phyloP scores from a whole-genome alignment of 495 filamentous ascomycete genomes.

The Aspergillus incahuasiensis region DNA sequence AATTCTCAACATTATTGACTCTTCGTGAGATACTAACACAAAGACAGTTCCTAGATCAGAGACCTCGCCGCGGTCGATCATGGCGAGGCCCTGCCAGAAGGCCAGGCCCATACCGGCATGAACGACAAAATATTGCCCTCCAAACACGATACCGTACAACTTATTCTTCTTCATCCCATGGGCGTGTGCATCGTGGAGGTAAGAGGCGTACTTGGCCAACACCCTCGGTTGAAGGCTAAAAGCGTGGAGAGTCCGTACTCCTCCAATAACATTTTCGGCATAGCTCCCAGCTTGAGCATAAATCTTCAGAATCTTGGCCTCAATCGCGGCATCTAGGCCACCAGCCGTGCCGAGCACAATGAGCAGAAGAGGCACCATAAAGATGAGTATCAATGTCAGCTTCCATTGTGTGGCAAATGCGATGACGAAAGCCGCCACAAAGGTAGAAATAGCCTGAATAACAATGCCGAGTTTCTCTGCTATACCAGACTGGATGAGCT shows the following conservation, averaged over 20 bases:
- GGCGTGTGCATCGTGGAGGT: slow-evolving; percentile 21
- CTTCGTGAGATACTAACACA: slow-evolving; percentile 23
- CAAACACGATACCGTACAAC: slow-evolving; percentile 37
- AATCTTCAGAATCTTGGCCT: slow-evolving; percentile 15
- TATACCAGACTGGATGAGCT: slow-evolving; percentile 36
- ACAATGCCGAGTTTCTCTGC: slow-evolving; percentile 42
- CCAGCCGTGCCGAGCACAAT: slow-evolving; percentile 7
- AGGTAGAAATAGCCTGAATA: slow-evolving; percentile 38
- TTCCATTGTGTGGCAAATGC: slow-evolving; percentile 42
- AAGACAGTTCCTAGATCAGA: slow-evolving; percentile 37
- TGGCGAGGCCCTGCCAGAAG: slow-evolving; percentile 45
- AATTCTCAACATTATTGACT: no score
- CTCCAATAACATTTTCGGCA: slow-evolving; percentile 40
- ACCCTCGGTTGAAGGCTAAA: slow-evolving; percentile 39
- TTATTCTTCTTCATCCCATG: slow-evolving; percentile 25
- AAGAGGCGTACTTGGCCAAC: slow-evolving; percentile 25
- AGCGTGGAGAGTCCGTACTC: slow-evolving; percentile 46
- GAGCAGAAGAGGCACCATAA: slow-evolving; percentile 25
- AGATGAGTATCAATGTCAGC: slow-evolving; percentile 36
- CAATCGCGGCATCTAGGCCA: slow-evolving; percentile 14
- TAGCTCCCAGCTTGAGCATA: slow-evolving; percentile 26
- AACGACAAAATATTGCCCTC: slow-evolving; percentile 33
- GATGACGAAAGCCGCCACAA: slow-evolving; percentile 42
- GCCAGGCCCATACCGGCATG: slow-evolving; percentile 44
- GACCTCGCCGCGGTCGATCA: slow-evolving; percentile 26